Conservation (phyloP, 1,284 basidiomycete genomes). For the Cryptococcus sp. region DNA sequence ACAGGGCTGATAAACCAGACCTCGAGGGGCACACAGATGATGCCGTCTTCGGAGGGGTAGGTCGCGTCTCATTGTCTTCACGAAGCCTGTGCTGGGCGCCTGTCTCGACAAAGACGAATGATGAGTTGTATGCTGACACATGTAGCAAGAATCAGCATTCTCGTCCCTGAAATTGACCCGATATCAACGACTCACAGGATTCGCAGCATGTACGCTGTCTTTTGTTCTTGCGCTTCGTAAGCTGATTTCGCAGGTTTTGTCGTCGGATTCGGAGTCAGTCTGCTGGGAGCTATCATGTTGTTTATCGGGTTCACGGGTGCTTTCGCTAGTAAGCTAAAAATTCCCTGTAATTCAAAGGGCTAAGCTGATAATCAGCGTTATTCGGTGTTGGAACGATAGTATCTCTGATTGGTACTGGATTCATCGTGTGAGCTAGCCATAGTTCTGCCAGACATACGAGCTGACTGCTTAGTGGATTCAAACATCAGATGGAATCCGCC, state of each 20-base stretch:
- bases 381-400: conserved; percentile 79
- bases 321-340: conserved; percentile 65
- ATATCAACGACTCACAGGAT: conserved; percentile 77
- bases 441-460: conserved; percentile 1
- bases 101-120: background rate
- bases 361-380: conserved; percentile 54
- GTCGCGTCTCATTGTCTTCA: conserved; percentile 3
- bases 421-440: conserved; percentile 70
- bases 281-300: conserved; percentile 74
- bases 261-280: conserved; percentile 69
- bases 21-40: conserved; percentile 40
- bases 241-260: conserved; percentile 51
- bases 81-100: background rate
- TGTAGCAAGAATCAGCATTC: conserved; percentile 67
- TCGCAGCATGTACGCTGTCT: conserved; percentile 64
- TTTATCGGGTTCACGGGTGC: conserved; percentile 65
- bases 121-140: background rate
- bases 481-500: conserved; percentile 78
- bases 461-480: conserved; percentile 56
- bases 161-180: conserved; percentile 68
- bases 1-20: conserved; percentile 16
- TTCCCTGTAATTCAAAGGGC: background rate
- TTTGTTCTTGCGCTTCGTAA: background rate
- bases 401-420: conserved; percentile 81
- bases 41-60: conserved; percentile 42